Evolutionary conservation across 768 basidiomycete species (phyloP), one percentile per base, ranked within the genome.

Genomic region (Russula olivacea): DNA sequence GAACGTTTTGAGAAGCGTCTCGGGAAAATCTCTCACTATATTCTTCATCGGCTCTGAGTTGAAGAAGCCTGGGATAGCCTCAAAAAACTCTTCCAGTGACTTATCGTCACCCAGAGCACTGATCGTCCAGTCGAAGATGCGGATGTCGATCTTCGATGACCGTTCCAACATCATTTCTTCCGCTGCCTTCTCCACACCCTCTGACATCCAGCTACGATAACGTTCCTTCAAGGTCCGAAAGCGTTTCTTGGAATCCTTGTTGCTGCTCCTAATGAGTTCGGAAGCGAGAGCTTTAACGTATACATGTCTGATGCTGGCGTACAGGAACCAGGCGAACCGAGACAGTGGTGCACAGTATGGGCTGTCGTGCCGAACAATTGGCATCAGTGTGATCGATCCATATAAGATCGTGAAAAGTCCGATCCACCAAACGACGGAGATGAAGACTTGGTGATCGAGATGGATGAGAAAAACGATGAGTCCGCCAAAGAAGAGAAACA

Each of bases 291-390:
- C 41, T 8, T 41, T 41, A 9, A 41, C 19, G 21, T 34, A 34
- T 30, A 23, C n/a, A 53, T 32, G 17, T 51, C 25, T 14, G 2
- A 38, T 43, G 6, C 41, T 4, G 40, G 51, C 19, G 11, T 12
- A 41, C 21, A 52, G 7, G 11, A 32, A 34, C 59, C 59, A 60
- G n/a, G 17, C 21, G 10, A 19, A 7, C 3, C 40, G 21, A 1
- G 59, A 60, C 4, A 60, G 59, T 4, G 58, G 58, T 25, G 50
- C 25, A 21, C 41, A 51, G 50, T 32, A 59, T 19, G 58, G 58
- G n/a, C 51, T 53, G 7, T 53, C 41, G 28, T 45, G 51, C 7
- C 51, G 41, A 15, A 60, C 9, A n/a, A 60, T 36, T 25, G 59
- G 50, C 28, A 60, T 15, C 19, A 53, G 1, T n/a, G 50, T 53